phyloP scores from a whole-genome alignment of 306 rosid genomes.

The Glycyrrhiza uralensis region DNA sequence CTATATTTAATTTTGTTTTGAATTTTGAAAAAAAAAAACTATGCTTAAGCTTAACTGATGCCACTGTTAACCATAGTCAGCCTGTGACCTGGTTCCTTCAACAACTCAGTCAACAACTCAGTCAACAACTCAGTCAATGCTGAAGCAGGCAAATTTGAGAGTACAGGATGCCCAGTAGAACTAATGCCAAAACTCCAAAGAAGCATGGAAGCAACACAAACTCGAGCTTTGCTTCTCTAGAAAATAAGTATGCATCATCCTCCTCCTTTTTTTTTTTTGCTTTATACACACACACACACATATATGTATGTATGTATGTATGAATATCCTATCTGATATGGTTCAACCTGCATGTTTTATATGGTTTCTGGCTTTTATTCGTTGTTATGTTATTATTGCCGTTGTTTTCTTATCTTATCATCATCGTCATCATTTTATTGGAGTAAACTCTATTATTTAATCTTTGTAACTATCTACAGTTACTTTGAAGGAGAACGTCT shows the following conservation, averaged over 20 bases:
- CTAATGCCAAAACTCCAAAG: slow-evolving; percentile 25
- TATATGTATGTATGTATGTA: too few relatives aligned
- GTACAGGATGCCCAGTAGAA: slow-evolving; percentile 23
- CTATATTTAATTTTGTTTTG: too few relatives aligned
- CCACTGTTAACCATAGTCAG: too few relatives aligned
- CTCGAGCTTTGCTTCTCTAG: background rate
- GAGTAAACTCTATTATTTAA: background rate
- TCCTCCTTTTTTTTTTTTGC: background rate
- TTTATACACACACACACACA: too few relatives aligned
- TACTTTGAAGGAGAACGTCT: slow-evolving; percentile 61
- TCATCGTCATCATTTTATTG: background rate
- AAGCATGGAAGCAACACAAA: slow-evolving; percentile 23
- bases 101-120: background rate
- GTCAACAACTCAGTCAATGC: too few relatives aligned
- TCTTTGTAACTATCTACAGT: slow-evolving; percentile 31
- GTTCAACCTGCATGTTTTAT: background rate
- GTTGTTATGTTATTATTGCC: background rate
- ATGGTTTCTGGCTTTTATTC: background rate
- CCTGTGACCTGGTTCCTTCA: background rate
- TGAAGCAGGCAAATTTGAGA: slow-evolving; percentile 4
- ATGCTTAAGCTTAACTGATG: background rate
- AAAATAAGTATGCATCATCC: slow-evolving; percentile 25
- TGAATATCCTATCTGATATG: background rate
- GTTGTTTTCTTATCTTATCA: background rate
- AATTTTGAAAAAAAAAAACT: too few relatives aligned